Base-by-base conservation (phyloP, 2,329 filamentous ascomycete genomes). In the Phyllachora maydis region DNA sequence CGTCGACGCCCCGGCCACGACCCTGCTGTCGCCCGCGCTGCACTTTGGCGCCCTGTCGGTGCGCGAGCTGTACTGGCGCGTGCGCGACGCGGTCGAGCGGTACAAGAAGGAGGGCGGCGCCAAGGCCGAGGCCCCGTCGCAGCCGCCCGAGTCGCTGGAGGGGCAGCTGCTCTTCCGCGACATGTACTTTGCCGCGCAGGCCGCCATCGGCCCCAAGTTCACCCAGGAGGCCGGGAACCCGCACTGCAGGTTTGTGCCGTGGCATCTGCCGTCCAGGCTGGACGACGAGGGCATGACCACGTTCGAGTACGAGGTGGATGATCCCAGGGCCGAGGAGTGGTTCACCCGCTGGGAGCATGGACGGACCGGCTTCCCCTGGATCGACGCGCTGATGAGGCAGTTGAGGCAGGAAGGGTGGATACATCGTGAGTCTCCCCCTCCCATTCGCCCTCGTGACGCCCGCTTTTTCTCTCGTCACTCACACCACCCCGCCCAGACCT, bases 181-280 rank as follows among this genome's bases (percentile, higher is more conserved):
- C 39, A 83, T 83, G 76, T 83, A 82, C 44, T 82, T 83, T 35
- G 74, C 63, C 9, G 74, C 75, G 0, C 74, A 83, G 39, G 72
- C 74, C 1, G 57, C 63, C 0, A 48, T 81, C 2, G 75, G 75
- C 0, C 52, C 59, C 16, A 36, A 50, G 1, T 82, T 78, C 34
- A 54, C 49, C 1, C 72, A 77, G 35, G 71, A 70, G 1, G 50
- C 61, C 23, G 60, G 62, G 17, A 83, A 83, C 35, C 43, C 56
- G 0, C 49, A 71, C 31, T 72, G 65, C 18, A 59, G 74, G n/a
- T 81, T 82, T 43, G 64, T 83, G 9, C 74, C 74, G 4, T 83
- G 76, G 76, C 73, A 81, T 37, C 47, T 83, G 2, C 74, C 69
- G 1, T 71, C 66, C 3, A 66, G 65, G 31, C 32, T 61, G 24